Base-by-base conservation (phyloP, 805 yeast species). In the Torulaspora microellipsoides region DNA sequence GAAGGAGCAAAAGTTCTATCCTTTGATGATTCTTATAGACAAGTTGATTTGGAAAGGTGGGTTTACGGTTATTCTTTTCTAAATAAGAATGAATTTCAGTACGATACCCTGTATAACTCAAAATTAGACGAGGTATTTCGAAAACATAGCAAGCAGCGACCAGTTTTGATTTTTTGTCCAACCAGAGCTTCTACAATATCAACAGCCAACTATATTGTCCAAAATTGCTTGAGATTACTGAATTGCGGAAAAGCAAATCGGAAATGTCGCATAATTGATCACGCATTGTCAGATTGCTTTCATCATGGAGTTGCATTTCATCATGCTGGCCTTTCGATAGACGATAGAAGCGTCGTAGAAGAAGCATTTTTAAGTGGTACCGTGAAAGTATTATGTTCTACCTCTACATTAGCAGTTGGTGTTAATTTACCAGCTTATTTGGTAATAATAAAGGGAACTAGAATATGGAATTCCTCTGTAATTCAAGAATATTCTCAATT, bases 371-470 rank as follows among this genome's bases (percentile, higher is more conserved):
- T 69, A 5, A 54, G 58, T 4, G 80, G 80, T 0, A 53, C 58
- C 3, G 56, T 75, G 6, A 66, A 64, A 45, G 60, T 76, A 12
- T 51, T 80, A 25, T 78, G 82, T 36, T 75, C 77, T 1, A 80
- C 84, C 0, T 76, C 83, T 0, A 79, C 84, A 0, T 60, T 80
- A 45, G 80, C 84, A 0, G 73, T 77, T 44, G 84, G 84, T 15
- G 78, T 78, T 5, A 79, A 79, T 50, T 59, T 80, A 20, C 84
- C 84, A 4, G 82, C 83, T 0, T 79, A 73, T 54, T 59, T 78
- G 44, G 84, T 78, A 0, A 62, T 80, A 2, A 68, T 80, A n/a
- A 80, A 79, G 47, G 83, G 84, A 0, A 80, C 85, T 0, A 79
- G 75, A 52, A 71, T 76, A 40, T 84, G 83, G 76, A 62, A 58